Percentiles rank a stretch among this genome's conserved stretches.
Conservation (phyloP, 345 rosid species). For the Capsella bursapastoris region DNA sequence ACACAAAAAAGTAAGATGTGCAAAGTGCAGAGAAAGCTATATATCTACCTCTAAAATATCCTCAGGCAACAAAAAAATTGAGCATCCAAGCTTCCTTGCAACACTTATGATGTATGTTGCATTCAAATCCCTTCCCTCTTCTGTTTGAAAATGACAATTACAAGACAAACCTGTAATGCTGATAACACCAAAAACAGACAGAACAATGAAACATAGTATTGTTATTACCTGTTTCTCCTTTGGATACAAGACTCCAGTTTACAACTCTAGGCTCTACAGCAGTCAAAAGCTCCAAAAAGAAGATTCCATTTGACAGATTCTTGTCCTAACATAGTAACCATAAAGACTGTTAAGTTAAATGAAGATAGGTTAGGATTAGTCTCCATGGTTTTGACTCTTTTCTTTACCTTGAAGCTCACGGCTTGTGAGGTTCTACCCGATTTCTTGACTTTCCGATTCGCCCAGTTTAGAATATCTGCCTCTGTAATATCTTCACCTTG, state of each 20-base stretch:
- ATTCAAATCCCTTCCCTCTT: slow-evolving; percentile 80
- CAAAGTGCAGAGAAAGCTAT: not conserved
- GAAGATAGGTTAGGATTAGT: not conserved
- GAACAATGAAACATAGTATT: not conserved
- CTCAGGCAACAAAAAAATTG: slow-evolving; percentile 91
- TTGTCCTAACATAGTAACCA: slow-evolving; percentile 57
- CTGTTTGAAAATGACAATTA: slow-evolving; percentile 46
- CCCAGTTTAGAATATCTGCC: slow-evolving; percentile 80
- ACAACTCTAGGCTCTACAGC: slow-evolving; percentile 89
- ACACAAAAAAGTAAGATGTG: not conserved
- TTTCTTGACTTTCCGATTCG: slow-evolving; percentile 78
- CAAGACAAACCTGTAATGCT: not conserved
- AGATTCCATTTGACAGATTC: slow-evolving; percentile 69
- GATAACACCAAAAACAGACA: not conserved
- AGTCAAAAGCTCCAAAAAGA: slow-evolving; percentile 83
- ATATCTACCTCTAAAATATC: slow-evolving; percentile 80
- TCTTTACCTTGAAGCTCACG: slow-evolving; percentile 82
- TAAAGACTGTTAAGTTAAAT: not conserved
- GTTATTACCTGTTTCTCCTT: slow-evolving; percentile 67
- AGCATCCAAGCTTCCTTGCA: slow-evolving; percentile 93
- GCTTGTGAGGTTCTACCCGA: slow-evolving; percentile 63
- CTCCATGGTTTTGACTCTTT: slow-evolving; percentile 8
- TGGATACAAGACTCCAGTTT: slow-evolving; percentile 78
- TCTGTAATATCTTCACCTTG: slow-evolving; percentile 90
- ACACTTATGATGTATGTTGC: slow-evolving; percentile 94